A percentile compares a stretch with the other conserved stretches of the same genome.
These are phyloP conservation scores for Lasiosphaeria miniovina DNA, from an alignment of 495 filamentous ascomycete genomes.

Conservation along the genomic window DNA sequence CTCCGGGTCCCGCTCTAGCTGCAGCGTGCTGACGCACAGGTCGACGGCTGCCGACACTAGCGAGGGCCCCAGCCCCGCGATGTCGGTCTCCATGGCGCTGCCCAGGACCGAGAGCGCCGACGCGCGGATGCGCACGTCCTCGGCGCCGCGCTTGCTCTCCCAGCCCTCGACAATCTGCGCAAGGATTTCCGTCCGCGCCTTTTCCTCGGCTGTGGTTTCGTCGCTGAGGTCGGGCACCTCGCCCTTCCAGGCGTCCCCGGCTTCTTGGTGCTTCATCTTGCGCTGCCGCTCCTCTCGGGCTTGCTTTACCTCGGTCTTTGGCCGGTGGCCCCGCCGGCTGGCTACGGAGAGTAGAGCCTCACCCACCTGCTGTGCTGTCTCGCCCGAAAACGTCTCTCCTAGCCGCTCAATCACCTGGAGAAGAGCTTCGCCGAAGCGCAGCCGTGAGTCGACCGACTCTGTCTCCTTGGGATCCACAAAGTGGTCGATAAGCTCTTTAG, in stretches of 20 bases:
- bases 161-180: slow-evolving; percentile 70
- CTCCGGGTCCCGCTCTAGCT: slow-evolving; percentile 60
- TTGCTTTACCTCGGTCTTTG: slow-evolving; percentile 51
- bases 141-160: slow-evolving; percentile 63
- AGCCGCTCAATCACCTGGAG: slow-evolving; percentile 66
- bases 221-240: slow-evolving; percentile 45
- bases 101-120: slow-evolving; percentile 75
- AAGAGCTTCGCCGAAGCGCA: slow-evolving; percentile 72
- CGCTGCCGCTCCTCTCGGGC: slow-evolving; percentile 44
- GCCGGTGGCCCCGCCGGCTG: slow-evolving; percentile 57
- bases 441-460: slow-evolving; percentile 59
- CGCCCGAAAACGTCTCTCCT: slow-evolving; percentile 58
- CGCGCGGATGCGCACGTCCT: slow-evolving; percentile 74
- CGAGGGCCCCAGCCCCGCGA: slow-evolving; percentile 55
- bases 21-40: slow-evolving; percentile 61
- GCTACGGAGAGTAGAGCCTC: slow-evolving; percentile 65
- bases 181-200: slow-evolving; percentile 51
- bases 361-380: slow-evolving; percentile 52
- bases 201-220: slow-evolving; percentile 45
- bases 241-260: slow-evolving; percentile 54
- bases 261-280: slow-evolving; percentile 48
- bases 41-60: slow-evolving; percentile 61
- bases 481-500: slow-evolving; percentile 62
- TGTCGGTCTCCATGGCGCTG: slow-evolving; percentile 62
- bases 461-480: slow-evolving; percentile 65